Conservation (phyloP, 2,329 filamentous ascomycete genomes). For the Didymella exigua region DNA sequence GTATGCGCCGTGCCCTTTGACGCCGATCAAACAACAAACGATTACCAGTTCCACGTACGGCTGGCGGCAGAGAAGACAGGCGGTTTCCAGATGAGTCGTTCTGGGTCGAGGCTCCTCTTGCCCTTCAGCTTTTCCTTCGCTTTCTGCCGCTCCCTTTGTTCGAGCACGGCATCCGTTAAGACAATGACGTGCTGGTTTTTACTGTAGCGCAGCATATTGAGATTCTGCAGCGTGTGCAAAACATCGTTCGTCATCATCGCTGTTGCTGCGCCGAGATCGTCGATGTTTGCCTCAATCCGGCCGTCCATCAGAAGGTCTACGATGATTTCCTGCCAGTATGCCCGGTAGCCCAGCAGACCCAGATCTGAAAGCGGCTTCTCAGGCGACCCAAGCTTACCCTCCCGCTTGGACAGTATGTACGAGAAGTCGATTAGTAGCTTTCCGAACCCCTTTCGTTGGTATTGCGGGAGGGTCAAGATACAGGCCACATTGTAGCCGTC, state of each 20-base stretch:
- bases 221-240: conserved; percentile 87
- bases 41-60: conserved; percentile 92
- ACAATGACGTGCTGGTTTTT: conserved; percentile 98
- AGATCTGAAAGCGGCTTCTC: conserved; percentile 96
- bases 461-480: conserved; percentile 95
- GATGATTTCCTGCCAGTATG: conserved; percentile 97
- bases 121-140: conserved; percentile 82
- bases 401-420: conserved; percentile 94
- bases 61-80: conserved; percentile 90
- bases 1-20: background rate
- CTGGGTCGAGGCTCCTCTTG: conserved; percentile 76
- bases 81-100: conserved; percentile 89
- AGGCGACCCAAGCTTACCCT: conserved; percentile 91
- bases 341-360: conserved; percentile 89
- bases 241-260: conserved; percentile 99
- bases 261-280: conserved; percentile 76
- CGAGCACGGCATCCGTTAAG: conserved; percentile 80
- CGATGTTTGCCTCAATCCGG: conserved; percentile 78
- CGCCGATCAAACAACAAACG: background rate
- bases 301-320: conserved; percentile 78
- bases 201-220: conserved; percentile 94
- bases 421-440: conserved; percentile 94
- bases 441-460: conserved; percentile 92
- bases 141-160: conserved; percentile 70
- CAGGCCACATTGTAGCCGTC: conserved; percentile 98